Conservation (phyloP, 805 yeast genomes). For the Monosporozyma aerobia region DNA sequence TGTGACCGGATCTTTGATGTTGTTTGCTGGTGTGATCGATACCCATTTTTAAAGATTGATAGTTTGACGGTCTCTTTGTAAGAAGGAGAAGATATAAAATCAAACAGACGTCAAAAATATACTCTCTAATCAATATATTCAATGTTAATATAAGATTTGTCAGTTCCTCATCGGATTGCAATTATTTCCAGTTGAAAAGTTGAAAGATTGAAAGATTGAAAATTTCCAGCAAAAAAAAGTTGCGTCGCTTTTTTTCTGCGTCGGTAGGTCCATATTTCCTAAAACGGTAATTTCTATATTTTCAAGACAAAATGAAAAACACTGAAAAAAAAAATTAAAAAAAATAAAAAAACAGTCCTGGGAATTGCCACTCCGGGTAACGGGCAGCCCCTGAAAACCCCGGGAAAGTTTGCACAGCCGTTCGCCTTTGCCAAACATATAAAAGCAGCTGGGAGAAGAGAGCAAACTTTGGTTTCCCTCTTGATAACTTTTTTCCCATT, state of each 20-base stretch:
- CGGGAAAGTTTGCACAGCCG: background rate
- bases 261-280: background rate
- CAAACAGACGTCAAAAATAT: background rate
- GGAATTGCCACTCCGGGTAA: background rate
- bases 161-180: too few relatives aligned
- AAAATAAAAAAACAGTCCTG: background rate
- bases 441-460: background rate
- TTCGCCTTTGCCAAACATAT: background rate
- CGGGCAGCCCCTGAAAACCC: background rate
- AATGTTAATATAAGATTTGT: background rate
- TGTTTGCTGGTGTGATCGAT: slow-evolving; percentile 94
- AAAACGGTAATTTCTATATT: background rate
- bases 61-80: background rate
- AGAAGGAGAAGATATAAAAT: background rate
- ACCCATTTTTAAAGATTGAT: slow-evolving; percentile 56
- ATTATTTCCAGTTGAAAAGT: too few relatives aligned
- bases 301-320: background rate
- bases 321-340: too few relatives aligned
- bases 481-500: too few relatives aligned
- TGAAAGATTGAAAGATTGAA: background rate
- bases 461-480: too few relatives aligned
- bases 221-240: background rate
- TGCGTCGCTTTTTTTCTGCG: background rate
- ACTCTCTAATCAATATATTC: background rate
- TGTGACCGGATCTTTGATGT: slow-evolving; percentile 93